Percentiles rank a stretch among this genome's conserved stretches.
phyloP scores from a whole-genome alignment of 1,284 basidiomycete species.

The Rhodotorula sp. region DNA sequence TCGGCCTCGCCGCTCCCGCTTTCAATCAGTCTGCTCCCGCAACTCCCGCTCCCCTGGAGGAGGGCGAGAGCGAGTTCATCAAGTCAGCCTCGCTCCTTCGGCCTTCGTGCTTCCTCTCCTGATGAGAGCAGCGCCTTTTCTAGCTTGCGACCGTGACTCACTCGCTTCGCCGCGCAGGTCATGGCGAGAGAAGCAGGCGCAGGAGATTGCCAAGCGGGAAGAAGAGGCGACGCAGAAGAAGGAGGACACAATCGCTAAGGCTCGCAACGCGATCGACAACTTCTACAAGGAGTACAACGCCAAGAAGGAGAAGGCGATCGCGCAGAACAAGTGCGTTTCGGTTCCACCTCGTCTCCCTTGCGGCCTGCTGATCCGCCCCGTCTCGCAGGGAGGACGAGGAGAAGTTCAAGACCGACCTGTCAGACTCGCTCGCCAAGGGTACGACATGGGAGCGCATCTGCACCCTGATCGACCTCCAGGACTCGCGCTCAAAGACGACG shows the following conservation, averaged over 20 bases:
- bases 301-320: slow-evolving; percentile 89
- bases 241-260: slow-evolving; percentile 81
- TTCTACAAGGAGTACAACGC: slow-evolving; percentile 93
- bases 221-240: slow-evolving; percentile 74
- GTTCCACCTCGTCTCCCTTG: background rate
- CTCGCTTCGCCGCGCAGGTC: slow-evolving; percentile 54
- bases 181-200: slow-evolving; percentile 85
- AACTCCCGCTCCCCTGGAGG: slow-evolving; percentile 50
- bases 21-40: slow-evolving; percentile 59
- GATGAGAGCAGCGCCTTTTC: background rate
- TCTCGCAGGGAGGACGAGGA: slow-evolving; percentile 76
- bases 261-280: slow-evolving; percentile 88
- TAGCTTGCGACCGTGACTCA: background rate
- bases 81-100: slow-evolving; percentile 56
- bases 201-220: slow-evolving; percentile 77
- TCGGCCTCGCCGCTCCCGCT: slow-evolving; percentile 52
- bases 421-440: slow-evolving; percentile 76
- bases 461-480: slow-evolving; percentile 81
- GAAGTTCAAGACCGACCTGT: slow-evolving; percentile 70
- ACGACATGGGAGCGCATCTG: slow-evolving; percentile 96
- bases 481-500: slow-evolving; percentile 92
- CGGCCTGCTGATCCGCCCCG: too few relatives aligned
- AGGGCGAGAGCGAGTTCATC: slow-evolving; percentile 87
- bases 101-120: background rate
- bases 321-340: slow-evolving; percentile 84